Evolutionary conservation across 106 monocot genomes (phyloP).

Genomic region (Iris macrosiphon): DNA sequence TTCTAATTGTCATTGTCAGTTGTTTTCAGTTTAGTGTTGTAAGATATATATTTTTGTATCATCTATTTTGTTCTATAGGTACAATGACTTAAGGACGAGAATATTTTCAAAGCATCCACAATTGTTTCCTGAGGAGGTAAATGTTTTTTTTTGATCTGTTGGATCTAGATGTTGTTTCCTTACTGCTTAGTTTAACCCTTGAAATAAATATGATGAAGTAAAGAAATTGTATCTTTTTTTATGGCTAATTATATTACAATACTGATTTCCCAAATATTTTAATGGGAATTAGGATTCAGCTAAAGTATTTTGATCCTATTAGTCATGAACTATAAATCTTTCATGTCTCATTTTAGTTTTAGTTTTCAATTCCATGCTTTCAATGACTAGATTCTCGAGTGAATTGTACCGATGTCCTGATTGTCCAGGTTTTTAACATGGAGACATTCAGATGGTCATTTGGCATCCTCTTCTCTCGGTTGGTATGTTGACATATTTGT

Average conservation of each 20-base stretch:
- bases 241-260: too few species aligned
- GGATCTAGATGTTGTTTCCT: neutral
- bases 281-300: too few species aligned
- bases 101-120: conserved; percentile 85
- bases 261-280: too few species aligned
- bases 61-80: too few species aligned
- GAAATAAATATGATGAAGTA: neutral
- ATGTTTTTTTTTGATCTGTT: neutral
- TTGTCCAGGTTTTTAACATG: conserved; percentile 77
- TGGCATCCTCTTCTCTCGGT: conserved; percentile 94
- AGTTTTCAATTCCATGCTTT: neutral
- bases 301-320: neutral
- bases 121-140: conserved; percentile 95
- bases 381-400: neutral
- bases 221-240: too few species aligned
- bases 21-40: neutral
- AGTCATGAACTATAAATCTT: neutral
- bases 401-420: neutral
- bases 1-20: neutral
- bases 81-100: conserved; percentile 62
- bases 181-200: neutral
- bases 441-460: conserved; percentile 93
- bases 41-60: neutral
- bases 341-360: neutral
- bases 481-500: conserved; percentile 39